A percentile compares a stretch with the other conserved stretches of the same genome.
phyloP scores from a whole-genome alignment of 306 rosid species.

The Malus domestica region ASM211411v1 NC_041803.1:25437001-25437500 shows the following conservation, averaged over 20 bases:
- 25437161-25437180: constrained; percentile 93
- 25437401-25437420: constrained; percentile 53
- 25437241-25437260: background rate
- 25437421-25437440: constrained; percentile 9
- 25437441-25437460: background rate
- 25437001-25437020: constrained; percentile 77
- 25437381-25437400: constrained; percentile 64
- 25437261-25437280: background rate
- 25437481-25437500: constrained; percentile 53
- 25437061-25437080: constrained; percentile 60
- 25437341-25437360: constrained; percentile 85
- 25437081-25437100: constrained; percentile 50
- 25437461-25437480: background rate
- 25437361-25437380: constrained; percentile 79
- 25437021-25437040: constrained; percentile 72
- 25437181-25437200: constrained; percentile 36
- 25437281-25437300: constrained; percentile 39
- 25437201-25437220: constrained; percentile 17
- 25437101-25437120: constrained; percentile 18
- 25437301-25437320: constrained; percentile 75
- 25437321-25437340: constrained; percentile 87
- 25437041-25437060: constrained; percentile 63
- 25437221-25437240: background rate
- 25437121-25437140: constrained; percentile 45
- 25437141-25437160: constrained; percentile 35